Evolutionary conservation across 2,329 filamentous ascomycete genomes (phyloP).

Genomic region (Microcera coccophila): DNA sequence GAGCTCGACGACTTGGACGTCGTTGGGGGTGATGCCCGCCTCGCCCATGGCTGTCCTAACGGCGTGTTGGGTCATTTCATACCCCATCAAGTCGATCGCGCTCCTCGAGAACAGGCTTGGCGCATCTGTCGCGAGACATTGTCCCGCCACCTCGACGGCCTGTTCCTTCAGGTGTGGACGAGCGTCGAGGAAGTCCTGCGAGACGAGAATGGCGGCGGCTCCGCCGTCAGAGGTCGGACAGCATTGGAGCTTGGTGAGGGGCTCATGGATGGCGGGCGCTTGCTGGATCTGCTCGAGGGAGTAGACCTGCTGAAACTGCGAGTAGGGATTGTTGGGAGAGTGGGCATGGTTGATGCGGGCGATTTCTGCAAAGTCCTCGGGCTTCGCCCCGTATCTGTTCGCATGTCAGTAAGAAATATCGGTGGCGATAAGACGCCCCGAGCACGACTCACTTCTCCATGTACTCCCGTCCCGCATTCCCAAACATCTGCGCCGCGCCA

Average conservation of each 20-base stretch:
- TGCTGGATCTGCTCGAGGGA: constrained; percentile 76
- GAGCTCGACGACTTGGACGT: constrained; percentile 82
- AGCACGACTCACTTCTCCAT: constrained; percentile 70
- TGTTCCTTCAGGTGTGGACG: constrained; percentile 76
- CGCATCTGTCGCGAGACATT: constrained; percentile 80
- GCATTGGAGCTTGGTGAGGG: constrained; percentile 96
- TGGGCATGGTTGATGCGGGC: constrained; percentile 90
- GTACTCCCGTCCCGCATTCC: constrained; percentile 89
- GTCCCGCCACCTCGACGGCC: constrained; percentile 85
- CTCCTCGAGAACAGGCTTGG: constrained; percentile 73
- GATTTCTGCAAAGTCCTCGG: constrained; percentile 91
- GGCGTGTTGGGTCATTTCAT: constrained; percentile 75
- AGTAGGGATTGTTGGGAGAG: constrained; percentile 89
- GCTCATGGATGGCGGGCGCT: constrained; percentile 73
- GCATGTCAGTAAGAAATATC: constrained; percentile 15
- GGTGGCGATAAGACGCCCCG: no score
- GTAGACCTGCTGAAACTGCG: constrained; percentile 94
- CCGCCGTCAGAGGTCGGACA: constrained; percentile 93
- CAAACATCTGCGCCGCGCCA: constrained; percentile 88
- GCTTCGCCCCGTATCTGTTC: constrained; percentile 72
- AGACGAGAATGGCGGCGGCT: constrained; percentile 84
- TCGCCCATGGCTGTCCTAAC: constrained; percentile 67
- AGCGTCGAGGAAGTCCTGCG: constrained; percentile 80
- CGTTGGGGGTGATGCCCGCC: constrained; percentile 62
- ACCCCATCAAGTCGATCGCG: constrained; percentile 85